Percentiles rank a stretch among this genome's conserved stretches.
These are phyloP conservation scores for Leccinum longicurvipes DNA, from an alignment of 768 basidiomycete genomes.

Conservation along the genomic window DNA sequence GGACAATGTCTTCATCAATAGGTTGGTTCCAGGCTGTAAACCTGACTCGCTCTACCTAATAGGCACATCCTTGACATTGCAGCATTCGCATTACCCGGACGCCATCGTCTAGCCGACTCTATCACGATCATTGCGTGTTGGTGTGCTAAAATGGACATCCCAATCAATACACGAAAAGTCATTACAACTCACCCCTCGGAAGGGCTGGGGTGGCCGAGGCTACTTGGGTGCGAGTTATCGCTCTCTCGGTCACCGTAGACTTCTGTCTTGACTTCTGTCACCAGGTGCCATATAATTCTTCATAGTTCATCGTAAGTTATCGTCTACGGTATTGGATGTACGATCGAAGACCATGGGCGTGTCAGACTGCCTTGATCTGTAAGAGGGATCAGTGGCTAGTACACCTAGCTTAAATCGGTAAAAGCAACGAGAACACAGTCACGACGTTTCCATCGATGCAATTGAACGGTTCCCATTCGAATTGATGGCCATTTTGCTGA, in stretches of 20 bases:
- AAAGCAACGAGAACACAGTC: conserved; percentile 4
- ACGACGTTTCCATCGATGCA: conserved; percentile 8
- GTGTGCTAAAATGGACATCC: neutral
- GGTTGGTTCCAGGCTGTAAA: neutral
- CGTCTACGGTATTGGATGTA: too few relatives aligned
- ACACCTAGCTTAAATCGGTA: conserved; percentile 19
- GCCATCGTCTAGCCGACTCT: neutral
- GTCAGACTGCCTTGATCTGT: conserved; percentile 3
- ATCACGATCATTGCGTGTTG: neutral
- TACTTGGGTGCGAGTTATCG: conserved; percentile 66
- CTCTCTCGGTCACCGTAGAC: neutral
- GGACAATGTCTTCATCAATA: neutral
- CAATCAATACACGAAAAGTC: conserved; percentile 15
- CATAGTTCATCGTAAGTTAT: conserved; percentile 24
- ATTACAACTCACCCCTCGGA: conserved; percentile 62
- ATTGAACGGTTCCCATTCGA: neutral
- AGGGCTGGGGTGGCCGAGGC: conserved; percentile 84
- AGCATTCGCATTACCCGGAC: neutral
- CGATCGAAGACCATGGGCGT: neutral
- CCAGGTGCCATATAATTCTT: conserved; percentile 63
- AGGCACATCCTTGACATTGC: neutral
- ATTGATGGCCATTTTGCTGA: conserved; percentile 5
- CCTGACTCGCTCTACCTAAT: conserved; percentile 5
- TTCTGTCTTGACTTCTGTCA: conserved; percentile 2
- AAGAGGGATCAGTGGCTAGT: conserved; percentile 5